Evolutionary conservation across 352 stramenopile genomes (phyloP).

Genomic region (Blastocystis sp.): DNA sequence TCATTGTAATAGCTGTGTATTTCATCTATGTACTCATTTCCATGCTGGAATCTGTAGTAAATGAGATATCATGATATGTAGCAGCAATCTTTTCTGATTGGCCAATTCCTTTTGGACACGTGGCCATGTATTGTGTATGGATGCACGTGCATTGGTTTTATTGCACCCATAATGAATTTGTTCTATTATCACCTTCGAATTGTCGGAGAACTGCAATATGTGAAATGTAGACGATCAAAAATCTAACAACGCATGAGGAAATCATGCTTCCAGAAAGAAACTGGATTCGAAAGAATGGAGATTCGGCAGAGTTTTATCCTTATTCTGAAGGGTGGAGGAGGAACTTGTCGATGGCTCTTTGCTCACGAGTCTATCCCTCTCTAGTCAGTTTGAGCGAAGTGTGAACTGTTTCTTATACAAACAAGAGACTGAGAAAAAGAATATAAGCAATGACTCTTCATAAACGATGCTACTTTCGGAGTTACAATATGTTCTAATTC

Average conservation of each 20-base stretch:
- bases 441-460: not conserved
- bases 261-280: not conserved
- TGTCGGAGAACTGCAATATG: not conserved
- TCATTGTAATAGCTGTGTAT: slow-evolving; percentile 8
- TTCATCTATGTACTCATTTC: not conserved
- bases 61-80: not conserved
- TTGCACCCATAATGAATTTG: slow-evolving; percentile 2
- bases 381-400: not conserved
- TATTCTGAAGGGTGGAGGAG: not conserved
- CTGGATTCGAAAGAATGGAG: not conserved
- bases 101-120: not conserved
- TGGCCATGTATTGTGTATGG: slow-evolving; percentile 7
- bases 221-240: not conserved
- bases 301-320: not conserved
- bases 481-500: not conserved
- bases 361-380: not conserved
- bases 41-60: not conserved
- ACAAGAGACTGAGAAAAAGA: not conserved
- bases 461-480: not conserved
- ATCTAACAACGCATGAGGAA: slow-evolving; percentile 27
- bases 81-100: not conserved
- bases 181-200: slow-evolving; percentile 8
- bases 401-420: not conserved
- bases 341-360: not conserved
- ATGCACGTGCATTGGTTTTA: not conserved